These are phyloP conservation scores for Trichoderma sp. DNA, from an alignment of 2,329 filamentous ascomycete species.

Conservation along the genomic window DNA sequence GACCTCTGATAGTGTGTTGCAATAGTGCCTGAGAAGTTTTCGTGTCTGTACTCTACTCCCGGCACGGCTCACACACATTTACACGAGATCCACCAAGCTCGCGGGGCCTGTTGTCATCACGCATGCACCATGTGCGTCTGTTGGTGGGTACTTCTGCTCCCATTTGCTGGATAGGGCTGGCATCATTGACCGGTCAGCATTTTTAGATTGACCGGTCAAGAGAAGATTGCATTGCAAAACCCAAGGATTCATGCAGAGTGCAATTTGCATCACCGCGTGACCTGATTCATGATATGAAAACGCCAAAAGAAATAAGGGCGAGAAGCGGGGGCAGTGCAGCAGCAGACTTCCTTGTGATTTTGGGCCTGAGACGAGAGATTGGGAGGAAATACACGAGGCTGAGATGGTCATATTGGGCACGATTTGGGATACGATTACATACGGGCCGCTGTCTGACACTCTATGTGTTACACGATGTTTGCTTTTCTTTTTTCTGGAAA, in stretches of 20 bases:
- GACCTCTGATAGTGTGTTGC: not conserved
- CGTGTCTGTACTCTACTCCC: not conserved
- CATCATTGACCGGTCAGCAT: constrained; percentile 12
- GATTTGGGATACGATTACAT: not conserved
- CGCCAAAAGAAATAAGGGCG: not conserved
- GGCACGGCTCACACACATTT: not conserved
- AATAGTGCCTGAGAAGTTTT: not conserved
- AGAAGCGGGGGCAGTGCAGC: not conserved
- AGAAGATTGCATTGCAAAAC: not conserved
- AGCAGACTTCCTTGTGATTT: not conserved
- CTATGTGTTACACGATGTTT: not conserved
- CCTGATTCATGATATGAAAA: not conserved
- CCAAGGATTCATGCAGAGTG: not conserved
- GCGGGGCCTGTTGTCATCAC: constrained; percentile 5
- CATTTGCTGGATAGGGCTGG: constrained; percentile 17
- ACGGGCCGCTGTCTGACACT: not conserved
- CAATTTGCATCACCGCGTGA: constrained; percentile 1
- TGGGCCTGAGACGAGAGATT: not conserved
- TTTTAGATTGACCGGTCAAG: constrained; percentile 15
- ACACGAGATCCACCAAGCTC: not conserved
- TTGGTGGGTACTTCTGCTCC: not conserved
- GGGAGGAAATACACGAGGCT: not conserved
- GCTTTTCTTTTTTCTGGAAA: not conserved
- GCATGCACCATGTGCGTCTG: not conserved
- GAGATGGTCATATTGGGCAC: not conserved